Evolutionary conservation across 2,329 filamentous ascomycete genomes (phyloP), one percentile per base, ranked within the genome.

Genomic region (Trichoderma asperellum): DNA sequence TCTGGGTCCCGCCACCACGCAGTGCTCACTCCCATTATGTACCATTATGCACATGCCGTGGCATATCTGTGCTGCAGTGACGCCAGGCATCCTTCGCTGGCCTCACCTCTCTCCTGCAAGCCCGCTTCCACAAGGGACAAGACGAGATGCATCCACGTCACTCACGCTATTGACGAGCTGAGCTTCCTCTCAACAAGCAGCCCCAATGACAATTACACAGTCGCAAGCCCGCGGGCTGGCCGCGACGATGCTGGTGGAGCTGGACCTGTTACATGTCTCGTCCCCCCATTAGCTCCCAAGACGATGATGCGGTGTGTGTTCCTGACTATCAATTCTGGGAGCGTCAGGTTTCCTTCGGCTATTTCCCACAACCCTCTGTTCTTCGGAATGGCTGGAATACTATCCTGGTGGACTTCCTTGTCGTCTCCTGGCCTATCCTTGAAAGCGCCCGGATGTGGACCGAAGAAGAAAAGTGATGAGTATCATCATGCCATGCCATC

Each of bases 81-180:
- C 63, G 18, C 34, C 27, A 27, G 43, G 37, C 27, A 66, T 27
- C 55, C 53, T 55, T 29, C 63, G 29, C 37, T 32, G 61, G n/a
- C 21, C 47, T 64, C 35, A 37, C 14, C 55, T 27, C 21, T 67
- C 35, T 53, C 32, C 35, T 12, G 21, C 52, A 29, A 29, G 52
- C 14, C 24, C 12, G n/a, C 21, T 55, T 55, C 18, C 27, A 55
- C 21, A 55, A 43, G 40, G 12, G 32, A 37, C 56, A 21, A n/a
- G 35, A 64, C 21, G 49, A 64, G 61, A 64, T 37, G 61, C 61
- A 64, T 64, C 61, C 61, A 64, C 61, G 61, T 56, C 61, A 64
- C 49, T 56, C 49, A 24, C 49, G 55, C 61, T 55, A 64, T 64
- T 55, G 61, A 47, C 47, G 27, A 40, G 61, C 61, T 64, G 61